These are phyloP conservation scores for Boletus reticuloceps DNA, from an alignment of 768 basidiomycete genomes.

Conservation along the genomic window DNA sequence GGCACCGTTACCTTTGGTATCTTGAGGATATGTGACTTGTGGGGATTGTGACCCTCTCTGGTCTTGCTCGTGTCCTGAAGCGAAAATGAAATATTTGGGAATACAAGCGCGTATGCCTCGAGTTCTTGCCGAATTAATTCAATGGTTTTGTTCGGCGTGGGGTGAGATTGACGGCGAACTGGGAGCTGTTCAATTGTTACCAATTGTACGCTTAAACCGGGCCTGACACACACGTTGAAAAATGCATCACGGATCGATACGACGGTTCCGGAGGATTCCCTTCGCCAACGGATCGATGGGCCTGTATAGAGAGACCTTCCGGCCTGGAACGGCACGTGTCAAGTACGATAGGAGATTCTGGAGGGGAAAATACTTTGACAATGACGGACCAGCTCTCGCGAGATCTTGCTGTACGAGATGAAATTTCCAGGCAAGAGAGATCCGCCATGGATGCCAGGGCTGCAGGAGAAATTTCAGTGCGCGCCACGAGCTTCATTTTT, in stretches of 20 bases:
- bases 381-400: slow-evolving; percentile 74
- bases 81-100: slow-evolving; percentile 66
- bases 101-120: slow-evolving; percentile 70
- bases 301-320: slow-evolving; percentile 68
- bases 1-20: slow-evolving; percentile 59
- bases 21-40: slow-evolving; percentile 48
- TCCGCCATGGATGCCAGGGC: slow-evolving; percentile 84
- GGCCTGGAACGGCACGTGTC: slow-evolving; percentile 41
- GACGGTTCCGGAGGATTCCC: slow-evolving; percentile 73
- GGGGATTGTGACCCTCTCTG: slow-evolving; percentile 31
- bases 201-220: neutral
- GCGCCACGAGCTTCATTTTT: slow-evolving; percentile 1
- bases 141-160: slow-evolving; percentile 53
- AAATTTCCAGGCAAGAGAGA: slow-evolving; percentile 77
- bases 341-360: neutral
- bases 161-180: slow-evolving; percentile 73
- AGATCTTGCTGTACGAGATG: slow-evolving; percentile 65
- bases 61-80: slow-evolving; percentile 53
- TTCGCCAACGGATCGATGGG: slow-evolving; percentile 70
- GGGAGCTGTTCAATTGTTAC: slow-evolving; percentile 55
- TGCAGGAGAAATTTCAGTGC: slow-evolving; percentile 29
- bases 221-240: slow-evolving; percentile 61
- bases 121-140: slow-evolving; percentile 70
- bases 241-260: slow-evolving; percentile 88
- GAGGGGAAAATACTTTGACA: slow-evolving; percentile 53